phyloP scores from a whole-genome alignment of 2,329 filamentous ascomycete species.

The Fusarium odoratissimum region DNA sequence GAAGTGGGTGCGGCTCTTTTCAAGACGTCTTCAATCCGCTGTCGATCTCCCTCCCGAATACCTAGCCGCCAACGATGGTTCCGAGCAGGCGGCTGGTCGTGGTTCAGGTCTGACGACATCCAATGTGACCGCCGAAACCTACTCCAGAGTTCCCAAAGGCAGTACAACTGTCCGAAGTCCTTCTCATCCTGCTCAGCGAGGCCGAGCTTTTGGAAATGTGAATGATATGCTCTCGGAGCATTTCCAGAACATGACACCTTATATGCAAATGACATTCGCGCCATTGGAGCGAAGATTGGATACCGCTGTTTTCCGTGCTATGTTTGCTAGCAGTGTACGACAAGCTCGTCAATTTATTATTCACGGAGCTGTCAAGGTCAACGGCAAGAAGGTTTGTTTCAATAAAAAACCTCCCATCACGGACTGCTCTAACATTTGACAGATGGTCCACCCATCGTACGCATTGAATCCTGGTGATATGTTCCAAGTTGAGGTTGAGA shows the following conservation, averaged over 20 bases:
- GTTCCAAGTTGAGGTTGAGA: constrained; percentile 93
- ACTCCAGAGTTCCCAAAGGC: constrained; percentile 46
- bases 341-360: constrained; percentile 95
- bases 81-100: constrained; percentile 83
- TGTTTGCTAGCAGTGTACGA: constrained; percentile 93
- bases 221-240: constrained; percentile 50
- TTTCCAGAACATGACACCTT: constrained; percentile 73
- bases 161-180: constrained; percentile 28
- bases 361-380: constrained; percentile 93
- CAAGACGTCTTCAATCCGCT: constrained; percentile 80
- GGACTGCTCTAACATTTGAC: constrained; percentile 7
- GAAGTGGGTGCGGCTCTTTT: constrained; percentile 95
- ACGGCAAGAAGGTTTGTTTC: constrained; percentile 86
- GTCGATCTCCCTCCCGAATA: constrained; percentile 86
- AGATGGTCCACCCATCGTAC: constrained; percentile 95
- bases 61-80: constrained; percentile 84
- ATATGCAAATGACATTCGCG: constrained; percentile 96
- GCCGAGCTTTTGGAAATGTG: constrained; percentile 47
- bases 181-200: constrained; percentile 39
- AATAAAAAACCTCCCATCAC: neutral
- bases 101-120: constrained; percentile 73
- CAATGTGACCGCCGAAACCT: constrained; percentile 49
- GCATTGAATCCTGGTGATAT: constrained; percentile 96
- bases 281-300: constrained; percentile 92
- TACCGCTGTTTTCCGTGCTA: constrained; percentile 90